These are phyloP conservation scores for Glycyrrhiza uralensis DNA, from an alignment of 306 rosid genomes.

Conservation along the genomic window DNA sequence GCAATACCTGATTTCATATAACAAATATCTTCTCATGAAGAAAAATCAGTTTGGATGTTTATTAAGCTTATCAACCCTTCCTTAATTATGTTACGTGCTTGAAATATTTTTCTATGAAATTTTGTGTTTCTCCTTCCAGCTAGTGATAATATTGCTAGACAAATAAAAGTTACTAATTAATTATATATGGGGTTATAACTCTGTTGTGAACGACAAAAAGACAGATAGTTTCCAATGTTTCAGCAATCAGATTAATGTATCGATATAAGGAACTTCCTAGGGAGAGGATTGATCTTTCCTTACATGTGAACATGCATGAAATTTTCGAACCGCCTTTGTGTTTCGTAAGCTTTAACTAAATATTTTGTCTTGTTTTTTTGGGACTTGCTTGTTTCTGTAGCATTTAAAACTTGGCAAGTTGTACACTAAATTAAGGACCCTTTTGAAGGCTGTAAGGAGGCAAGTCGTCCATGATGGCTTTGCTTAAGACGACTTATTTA, in stretches of 20 bases:
- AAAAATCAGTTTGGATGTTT: neutral
- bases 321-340: neutral
- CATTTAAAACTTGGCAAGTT: neutral
- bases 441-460: constrained; percentile 16
- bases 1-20: no score
- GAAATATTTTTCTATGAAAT: no score
- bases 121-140: neutral
- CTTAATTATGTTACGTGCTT: no score
- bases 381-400: neutral
- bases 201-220: neutral
- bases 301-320: neutral
- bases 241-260: neutral
- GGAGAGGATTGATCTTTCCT: neutral
- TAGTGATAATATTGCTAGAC: neutral
- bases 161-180: neutral
- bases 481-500: neutral
- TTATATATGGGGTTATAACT: no score
- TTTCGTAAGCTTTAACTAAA: neutral
- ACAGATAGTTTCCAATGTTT: neutral
- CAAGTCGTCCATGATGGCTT: constrained; percentile 11
- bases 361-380: neutral
- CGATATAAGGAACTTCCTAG: neutral
- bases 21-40: no score
- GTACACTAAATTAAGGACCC: neutral
- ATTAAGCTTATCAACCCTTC: neutral